Percentiles rank a stretch among this genome's conserved stretches.
Evolutionary conservation across 352 stramenopile genomes (phyloP).

Genomic region (Peronospora farinosa): DNA sequence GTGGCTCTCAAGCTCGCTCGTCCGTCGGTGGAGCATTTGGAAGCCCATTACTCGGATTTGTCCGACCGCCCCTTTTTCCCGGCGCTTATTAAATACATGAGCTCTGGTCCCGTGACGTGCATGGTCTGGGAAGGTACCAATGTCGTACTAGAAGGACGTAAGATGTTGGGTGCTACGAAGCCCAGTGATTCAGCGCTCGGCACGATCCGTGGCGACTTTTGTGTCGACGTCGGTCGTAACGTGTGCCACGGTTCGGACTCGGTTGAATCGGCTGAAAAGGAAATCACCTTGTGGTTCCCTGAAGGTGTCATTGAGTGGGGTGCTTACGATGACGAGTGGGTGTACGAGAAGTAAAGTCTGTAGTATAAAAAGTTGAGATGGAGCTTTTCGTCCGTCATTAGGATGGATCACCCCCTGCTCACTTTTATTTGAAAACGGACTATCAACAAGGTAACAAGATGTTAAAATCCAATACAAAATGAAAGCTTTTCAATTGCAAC

Average conservation of each 20-base stretch:
- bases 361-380: background rate
- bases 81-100: constrained; percentile 88
- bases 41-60: constrained; percentile 92
- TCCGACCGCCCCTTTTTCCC: constrained; percentile 88
- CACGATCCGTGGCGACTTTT: constrained; percentile 93
- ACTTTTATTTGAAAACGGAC: too few relatives aligned
- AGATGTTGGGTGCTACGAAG: constrained; percentile 94
- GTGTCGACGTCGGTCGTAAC: constrained; percentile 87
- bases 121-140: constrained; percentile 93
- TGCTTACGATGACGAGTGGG: constrained; percentile 88
- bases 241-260: constrained; percentile 92
- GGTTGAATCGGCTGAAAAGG: constrained; percentile 95
- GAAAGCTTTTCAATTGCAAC: background rate
- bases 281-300: constrained; percentile 98
- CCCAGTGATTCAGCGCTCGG: constrained; percentile 88
- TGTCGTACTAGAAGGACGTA: constrained; percentile 90
- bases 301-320: constrained; percentile 89
- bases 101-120: constrained; percentile 91
- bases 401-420: too few relatives aligned
- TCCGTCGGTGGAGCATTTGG: constrained; percentile 85
- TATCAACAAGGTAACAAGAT: too few relatives aligned
- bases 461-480: background rate
- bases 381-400: background rate
- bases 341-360: constrained; percentile 90
- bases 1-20: constrained; percentile 92